Evolutionary conservation across 2,329 filamentous ascomycete species (phyloP).

Genomic region (Colletotrichum lini): DNA sequence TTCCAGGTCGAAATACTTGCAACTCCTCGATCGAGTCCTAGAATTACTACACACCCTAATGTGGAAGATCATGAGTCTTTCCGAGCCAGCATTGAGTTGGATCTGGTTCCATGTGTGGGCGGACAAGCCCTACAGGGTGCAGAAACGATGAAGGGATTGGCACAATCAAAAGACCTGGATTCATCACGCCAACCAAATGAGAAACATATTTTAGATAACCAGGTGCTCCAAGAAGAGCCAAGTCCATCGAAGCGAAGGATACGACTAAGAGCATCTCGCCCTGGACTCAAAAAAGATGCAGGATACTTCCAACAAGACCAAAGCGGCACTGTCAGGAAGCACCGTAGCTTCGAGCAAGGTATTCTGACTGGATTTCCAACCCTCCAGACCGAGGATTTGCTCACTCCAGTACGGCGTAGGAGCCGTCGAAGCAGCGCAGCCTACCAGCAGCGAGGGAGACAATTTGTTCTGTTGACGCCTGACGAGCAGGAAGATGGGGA

Average conservation of each 20-base stretch:
- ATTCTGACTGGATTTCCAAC: constrained; percentile 1
- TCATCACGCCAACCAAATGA: background rate
- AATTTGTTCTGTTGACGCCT: constrained; percentile 1
- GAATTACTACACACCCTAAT: constrained; percentile 23
- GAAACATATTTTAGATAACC: background rate
- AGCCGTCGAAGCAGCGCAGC: background rate
- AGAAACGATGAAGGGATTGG: too few species aligned
- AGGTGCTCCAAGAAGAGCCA: background rate
- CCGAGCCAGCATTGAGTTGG: constrained; percentile 29
- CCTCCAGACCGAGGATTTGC: constrained; percentile 7
- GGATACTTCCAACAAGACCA: constrained; percentile 3
- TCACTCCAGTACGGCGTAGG: background rate
- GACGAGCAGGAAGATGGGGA: background rate
- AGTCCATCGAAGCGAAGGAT: constrained; percentile 48
- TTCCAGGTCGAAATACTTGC: constrained; percentile 39
- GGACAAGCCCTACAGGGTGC: background rate
- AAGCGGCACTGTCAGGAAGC: constrained; percentile 21
- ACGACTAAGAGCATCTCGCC: constrained; percentile 45
- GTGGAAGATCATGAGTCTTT: constrained; percentile 33
- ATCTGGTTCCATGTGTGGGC: background rate
- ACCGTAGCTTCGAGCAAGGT: background rate
- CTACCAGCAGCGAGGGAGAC: constrained; percentile 27
- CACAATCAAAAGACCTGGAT: background rate
- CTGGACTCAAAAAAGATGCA: background rate
- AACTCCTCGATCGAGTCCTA: constrained; percentile 28